phyloP scores from a whole-genome alignment of 495 filamentous ascomycete genomes.

The Melanomma pulvis-pyrius region DNA sequence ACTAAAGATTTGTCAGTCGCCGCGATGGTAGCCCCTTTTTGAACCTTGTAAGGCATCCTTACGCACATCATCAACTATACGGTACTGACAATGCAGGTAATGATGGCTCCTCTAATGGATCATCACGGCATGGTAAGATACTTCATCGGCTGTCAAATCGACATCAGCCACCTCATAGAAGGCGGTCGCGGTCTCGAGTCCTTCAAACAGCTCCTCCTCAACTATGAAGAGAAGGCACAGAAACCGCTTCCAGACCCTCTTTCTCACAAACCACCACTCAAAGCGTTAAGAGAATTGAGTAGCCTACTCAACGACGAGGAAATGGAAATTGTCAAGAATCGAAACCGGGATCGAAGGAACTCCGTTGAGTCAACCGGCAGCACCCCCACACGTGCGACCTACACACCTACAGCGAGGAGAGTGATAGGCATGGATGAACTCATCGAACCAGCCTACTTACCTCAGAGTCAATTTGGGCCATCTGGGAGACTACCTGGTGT shows the following conservation, averaged over 20 bases:
- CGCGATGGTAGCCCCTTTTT: constrained; percentile 67
- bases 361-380: constrained; percentile 18
- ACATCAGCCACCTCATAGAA: constrained; percentile 61
- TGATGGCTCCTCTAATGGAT: constrained; percentile 64
- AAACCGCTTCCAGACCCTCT: constrained; percentile 22
- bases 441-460: constrained; percentile 37
- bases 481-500: constrained; percentile 49
- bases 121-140: constrained; percentile 61
- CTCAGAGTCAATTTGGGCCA: constrained; percentile 35
- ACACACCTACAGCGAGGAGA: constrained; percentile 20
- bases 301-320: constrained; percentile 45
- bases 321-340: constrained; percentile 32
- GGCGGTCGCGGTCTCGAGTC: constrained; percentile 61
- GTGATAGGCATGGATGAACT: constrained; percentile 41
- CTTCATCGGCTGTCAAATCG: constrained; percentile 65
- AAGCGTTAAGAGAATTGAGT: constrained; percentile 38
- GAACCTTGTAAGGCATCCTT: constrained; percentile 51
- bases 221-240: constrained; percentile 40
- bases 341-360: constrained; percentile 9
- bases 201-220: constrained; percentile 51
- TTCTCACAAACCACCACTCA: constrained; percentile 21
- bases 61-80: not conserved
- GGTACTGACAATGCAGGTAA: constrained; percentile 41
- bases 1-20: constrained; percentile 38
- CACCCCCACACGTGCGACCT: constrained; percentile 25